Conservation (phyloP, 495 filamentous ascomycete species). For the Penicillium angulare region DNA sequence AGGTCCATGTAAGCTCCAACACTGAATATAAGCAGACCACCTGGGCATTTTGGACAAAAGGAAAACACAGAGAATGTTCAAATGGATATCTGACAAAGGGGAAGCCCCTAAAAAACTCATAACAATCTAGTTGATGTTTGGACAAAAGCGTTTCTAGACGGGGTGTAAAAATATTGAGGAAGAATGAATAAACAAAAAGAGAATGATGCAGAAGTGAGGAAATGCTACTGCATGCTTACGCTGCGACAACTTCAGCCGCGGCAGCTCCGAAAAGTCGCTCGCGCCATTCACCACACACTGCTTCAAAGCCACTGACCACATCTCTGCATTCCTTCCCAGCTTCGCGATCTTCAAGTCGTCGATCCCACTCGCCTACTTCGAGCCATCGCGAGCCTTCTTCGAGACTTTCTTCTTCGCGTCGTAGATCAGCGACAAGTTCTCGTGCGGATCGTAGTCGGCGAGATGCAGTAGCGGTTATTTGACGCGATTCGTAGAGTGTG, state of each 20-base stretch:
- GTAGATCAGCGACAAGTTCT: constrained; percentile 79
- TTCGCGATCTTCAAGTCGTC: constrained; percentile 68
- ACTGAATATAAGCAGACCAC: background rate
- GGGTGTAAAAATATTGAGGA: background rate
- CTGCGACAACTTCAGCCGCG: constrained; percentile 38
- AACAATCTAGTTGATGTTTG: constrained; percentile 17
- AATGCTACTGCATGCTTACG: constrained; percentile 22
- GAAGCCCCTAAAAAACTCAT: constrained; percentile 5
- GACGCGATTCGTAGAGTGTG: constrained; percentile 89
- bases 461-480: constrained; percentile 76
- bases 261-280: constrained; percentile 51
- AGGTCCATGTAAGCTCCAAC: background rate
- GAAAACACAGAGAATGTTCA: constrained; percentile 7
- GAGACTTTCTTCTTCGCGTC: constrained; percentile 72
- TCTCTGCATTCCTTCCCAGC: constrained; percentile 76
- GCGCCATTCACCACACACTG: constrained; percentile 68
- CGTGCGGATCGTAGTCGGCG: constrained; percentile 71
- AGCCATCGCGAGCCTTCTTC: constrained; percentile 83
- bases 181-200: background rate
- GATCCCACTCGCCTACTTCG: constrained; percentile 75
- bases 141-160: background rate
- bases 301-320: constrained; percentile 89
- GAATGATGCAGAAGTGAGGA: too few species aligned
- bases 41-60: background rate
- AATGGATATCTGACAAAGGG: constrained; percentile 27